Conservation (phyloP, 2,329 filamentous ascomycete species). For the Cyphellophora attinorum region DNA sequence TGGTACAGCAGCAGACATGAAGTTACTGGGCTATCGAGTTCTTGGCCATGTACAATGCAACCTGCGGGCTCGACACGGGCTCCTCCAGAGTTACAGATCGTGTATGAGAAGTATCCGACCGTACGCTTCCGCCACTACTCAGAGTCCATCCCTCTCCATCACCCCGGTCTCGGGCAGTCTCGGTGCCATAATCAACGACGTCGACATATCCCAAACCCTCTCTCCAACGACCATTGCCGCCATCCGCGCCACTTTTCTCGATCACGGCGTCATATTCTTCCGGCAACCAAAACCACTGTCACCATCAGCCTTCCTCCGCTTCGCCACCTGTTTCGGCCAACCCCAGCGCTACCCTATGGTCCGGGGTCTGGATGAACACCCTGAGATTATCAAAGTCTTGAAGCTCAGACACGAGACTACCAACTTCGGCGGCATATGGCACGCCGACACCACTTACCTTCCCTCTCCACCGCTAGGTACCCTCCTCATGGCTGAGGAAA, state of each 20-base stretch:
- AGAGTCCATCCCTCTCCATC: slow-evolving; percentile 9
- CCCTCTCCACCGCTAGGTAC: slow-evolving; percentile 13
- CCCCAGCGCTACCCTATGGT: slow-evolving; percentile 16
- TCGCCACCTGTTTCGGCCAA: slow-evolving; percentile 14
- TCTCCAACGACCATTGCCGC: slow-evolving; percentile 8
- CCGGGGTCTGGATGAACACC: slow-evolving; percentile 13
- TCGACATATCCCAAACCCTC: slow-evolving; percentile 10
- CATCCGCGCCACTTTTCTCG: slow-evolving; percentile 13
- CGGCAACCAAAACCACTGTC: slow-evolving; percentile 11
- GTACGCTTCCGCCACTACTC: no score
- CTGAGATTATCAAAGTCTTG: slow-evolving; percentile 15
- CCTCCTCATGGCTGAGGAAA: slow-evolving; percentile 13
- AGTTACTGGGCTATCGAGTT: no score
- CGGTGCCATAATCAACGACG: slow-evolving; percentile 14
- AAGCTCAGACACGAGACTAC: slow-evolving; percentile 15
- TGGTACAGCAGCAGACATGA: no score
- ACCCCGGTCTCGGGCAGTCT: slow-evolving; percentile 14
- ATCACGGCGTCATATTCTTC: slow-evolving; percentile 18
- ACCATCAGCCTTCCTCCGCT: slow-evolving; percentile 9
- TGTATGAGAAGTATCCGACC: no score
- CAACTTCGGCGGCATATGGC: slow-evolving; percentile 18
- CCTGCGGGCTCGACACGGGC: no score
- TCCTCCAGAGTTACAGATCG: no score
- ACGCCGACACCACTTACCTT: slow-evolving; percentile 16
- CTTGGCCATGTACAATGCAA: no score